Conservation (phyloP, 306 rosid genomes). For the Sphenostylis stenocarpa region DNA sequence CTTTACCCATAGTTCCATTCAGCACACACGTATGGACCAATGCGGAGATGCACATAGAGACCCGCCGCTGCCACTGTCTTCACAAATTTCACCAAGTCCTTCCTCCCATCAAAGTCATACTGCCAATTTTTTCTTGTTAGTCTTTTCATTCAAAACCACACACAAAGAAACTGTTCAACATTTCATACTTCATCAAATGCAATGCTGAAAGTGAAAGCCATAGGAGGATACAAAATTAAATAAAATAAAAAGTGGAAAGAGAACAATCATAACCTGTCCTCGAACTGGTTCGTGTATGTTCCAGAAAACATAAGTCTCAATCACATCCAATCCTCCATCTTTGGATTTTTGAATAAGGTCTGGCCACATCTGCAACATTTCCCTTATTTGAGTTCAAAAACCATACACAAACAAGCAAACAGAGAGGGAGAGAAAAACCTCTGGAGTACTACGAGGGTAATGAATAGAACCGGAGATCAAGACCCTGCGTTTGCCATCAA, state of each 20-base stretch:
- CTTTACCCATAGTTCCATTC: conserved; percentile 98
- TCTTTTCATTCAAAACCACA: conserved; percentile 10
- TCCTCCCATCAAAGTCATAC: conserved; percentile 80
- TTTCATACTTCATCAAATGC: conserved; percentile 12
- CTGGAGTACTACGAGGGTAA: conserved; percentile 97
- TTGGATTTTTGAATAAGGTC: conserved; percentile 87
- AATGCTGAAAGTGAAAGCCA: neutral
- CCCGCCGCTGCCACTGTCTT: conserved; percentile 84
- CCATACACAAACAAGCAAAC: neutral
- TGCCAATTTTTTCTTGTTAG: conserved; percentile 31
- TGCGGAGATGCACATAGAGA: conserved; percentile 79
- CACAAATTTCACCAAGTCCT: conserved; percentile 79
- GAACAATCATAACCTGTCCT: conserved; percentile 61
- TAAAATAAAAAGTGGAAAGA: neutral
- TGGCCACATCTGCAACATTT: conserved; percentile 89
- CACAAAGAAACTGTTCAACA: neutral
- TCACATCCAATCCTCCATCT: conserved; percentile 94
- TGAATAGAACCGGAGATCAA: conserved; percentile 95
- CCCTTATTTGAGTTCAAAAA: conserved; percentile 10
- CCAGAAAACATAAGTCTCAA: conserved; percentile 97
- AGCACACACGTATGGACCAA: conserved; percentile 96
- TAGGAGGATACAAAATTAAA: neutral
- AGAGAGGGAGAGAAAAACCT: conserved; percentile 41
- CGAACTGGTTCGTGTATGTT: conserved; percentile 77
- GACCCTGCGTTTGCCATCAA: conserved; percentile 81